phyloP scores from a whole-genome alignment of 345 rosid species.

The Citrus reticulata region DNA sequence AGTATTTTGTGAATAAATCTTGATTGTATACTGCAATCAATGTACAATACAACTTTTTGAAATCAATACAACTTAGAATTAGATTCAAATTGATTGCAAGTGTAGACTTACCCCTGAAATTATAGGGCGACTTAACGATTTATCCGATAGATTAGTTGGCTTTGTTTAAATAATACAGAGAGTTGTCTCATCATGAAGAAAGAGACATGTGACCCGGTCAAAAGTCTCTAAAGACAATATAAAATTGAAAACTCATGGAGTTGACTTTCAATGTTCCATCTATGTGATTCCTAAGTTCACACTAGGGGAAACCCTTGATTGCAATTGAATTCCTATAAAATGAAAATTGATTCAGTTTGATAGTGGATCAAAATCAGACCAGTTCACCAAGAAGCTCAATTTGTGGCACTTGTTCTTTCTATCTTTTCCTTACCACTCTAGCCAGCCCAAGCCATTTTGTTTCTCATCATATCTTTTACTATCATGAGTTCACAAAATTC shows the following conservation, averaged over 20 bases:
- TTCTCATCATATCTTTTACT: background rate
- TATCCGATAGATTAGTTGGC: too few species aligned
- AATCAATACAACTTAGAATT: too few species aligned
- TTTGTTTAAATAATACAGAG: too few species aligned
- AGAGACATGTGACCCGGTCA: background rate
- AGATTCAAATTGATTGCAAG: too few species aligned
- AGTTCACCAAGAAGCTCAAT: background rate
- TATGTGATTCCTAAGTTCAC: background rate
- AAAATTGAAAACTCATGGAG: background rate
- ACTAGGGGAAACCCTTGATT: background rate
- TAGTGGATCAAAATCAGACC: background rate
- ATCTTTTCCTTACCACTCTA: background rate
- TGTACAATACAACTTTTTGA: too few species aligned
- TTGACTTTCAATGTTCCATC: background rate
- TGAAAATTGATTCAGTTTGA: background rate
- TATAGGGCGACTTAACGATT: too few species aligned
- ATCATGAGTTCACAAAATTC: background rate
- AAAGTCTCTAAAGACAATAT: background rate
- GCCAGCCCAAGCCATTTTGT: background rate
- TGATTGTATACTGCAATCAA: too few species aligned
- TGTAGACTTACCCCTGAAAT: too few species aligned
- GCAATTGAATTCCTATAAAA: background rate
- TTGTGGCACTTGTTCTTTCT: background rate
- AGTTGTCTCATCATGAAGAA: too few species aligned
- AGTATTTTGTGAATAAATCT: too few species aligned